Evolutionary conservation across 1,284 basidiomycete species (phyloP), one percentile per base, ranked within the genome.

Genomic region (Apiotrichum sp.): DNA sequence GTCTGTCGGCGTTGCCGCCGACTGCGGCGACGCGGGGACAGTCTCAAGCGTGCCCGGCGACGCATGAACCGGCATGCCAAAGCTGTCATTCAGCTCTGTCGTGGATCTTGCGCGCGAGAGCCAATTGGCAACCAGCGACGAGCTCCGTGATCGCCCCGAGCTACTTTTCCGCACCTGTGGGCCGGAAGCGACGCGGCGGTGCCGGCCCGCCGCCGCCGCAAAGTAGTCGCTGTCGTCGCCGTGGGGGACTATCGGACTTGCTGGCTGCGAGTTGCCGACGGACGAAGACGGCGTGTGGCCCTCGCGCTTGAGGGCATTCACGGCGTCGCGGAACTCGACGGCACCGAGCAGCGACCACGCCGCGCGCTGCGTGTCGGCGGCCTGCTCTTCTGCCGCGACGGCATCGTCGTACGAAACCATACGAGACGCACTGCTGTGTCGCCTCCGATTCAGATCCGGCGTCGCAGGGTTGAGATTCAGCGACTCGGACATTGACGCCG

Each of bases 301-400:
- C 14, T 81, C 79, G 55, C 85, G 82, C 29, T 41, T 50, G 8
- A 98, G 79, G 0, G 86, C 87, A 14, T 87, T 81, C 13, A 97
- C 87, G 13, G 96, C 59, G 33, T 61, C 59, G 44, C 59, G 59
- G 51, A 61, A 61, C 56, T 61, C 59, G 51, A 61, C 56, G 22
- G 59, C 59, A 13, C 59, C 59, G 14, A 61, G 59, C 6, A 61
- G 59, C 35, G 59, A 61, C 46, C 55, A 61, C 2, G 45, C 46
- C 1, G 59, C 53, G 9, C 59, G 59, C 16, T 53, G 59, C 22
- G 68, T 68, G 50, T 74, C 70, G 29, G 56, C 55, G 3, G 49
- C 57, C n/a, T 35, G 33, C n/a, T 60, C 56, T 10, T 48, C 49
- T 22, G 43, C 49, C 29, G 44, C 11, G 14, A 9, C 8, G 11